Percentiles rank a stretch among this genome's conserved stretches.
phyloP scores from a whole-genome alignment of 1,284 basidiomycete genomes.

The Tilletiopsis washingtonensis region DNA sequence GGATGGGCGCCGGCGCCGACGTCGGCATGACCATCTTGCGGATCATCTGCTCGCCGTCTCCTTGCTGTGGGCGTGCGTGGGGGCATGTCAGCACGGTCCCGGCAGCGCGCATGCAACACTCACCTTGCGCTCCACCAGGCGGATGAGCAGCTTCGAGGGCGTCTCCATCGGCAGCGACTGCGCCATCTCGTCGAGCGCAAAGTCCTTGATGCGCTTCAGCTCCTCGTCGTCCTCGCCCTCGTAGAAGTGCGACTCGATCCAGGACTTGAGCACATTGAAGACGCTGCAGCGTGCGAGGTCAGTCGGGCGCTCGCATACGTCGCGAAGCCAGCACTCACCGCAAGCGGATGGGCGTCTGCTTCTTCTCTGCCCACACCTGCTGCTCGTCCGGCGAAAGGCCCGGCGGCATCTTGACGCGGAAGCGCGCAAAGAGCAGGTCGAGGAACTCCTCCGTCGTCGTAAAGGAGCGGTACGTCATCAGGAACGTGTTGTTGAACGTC shows the following conservation, averaged over 20 bases:
- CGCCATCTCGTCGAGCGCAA: slow-evolving; percentile 44
- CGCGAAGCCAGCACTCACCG: slow-evolving; percentile 6
- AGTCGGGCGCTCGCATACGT: neutral
- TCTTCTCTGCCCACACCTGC: slow-evolving; percentile 75
- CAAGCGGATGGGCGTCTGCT: slow-evolving; percentile 75
- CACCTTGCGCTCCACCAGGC: slow-evolving; percentile 47
- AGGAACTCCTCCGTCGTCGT: slow-evolving; percentile 77
- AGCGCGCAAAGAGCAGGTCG: slow-evolving; percentile 74
- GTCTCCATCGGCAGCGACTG: slow-evolving; percentile 22
- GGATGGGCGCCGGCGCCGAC: slow-evolving; percentile 56
- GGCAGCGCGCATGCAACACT: no score
- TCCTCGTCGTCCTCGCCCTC: slow-evolving; percentile 45
- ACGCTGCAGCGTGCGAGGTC: slow-evolving; percentile 12
- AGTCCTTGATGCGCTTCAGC: slow-evolving; percentile 43
- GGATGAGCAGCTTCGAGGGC: slow-evolving; percentile 41
- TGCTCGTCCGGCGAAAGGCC: slow-evolving; percentile 61
- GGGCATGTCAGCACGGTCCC: no score
- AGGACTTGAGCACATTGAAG: slow-evolving; percentile 49
- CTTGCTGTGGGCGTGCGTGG: no score
- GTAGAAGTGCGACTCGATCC: slow-evolving; percentile 49
- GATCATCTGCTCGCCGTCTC: slow-evolving; percentile 31
- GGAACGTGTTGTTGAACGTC: slow-evolving; percentile 80
- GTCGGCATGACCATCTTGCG: slow-evolving; percentile 39
- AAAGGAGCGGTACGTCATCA: slow-evolving; percentile 96
- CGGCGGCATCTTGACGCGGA: slow-evolving; percentile 68